Evolutionary conservation across 768 basidiomycete species (phyloP).

Genomic region (Tricholoma saponaceum): DNA sequence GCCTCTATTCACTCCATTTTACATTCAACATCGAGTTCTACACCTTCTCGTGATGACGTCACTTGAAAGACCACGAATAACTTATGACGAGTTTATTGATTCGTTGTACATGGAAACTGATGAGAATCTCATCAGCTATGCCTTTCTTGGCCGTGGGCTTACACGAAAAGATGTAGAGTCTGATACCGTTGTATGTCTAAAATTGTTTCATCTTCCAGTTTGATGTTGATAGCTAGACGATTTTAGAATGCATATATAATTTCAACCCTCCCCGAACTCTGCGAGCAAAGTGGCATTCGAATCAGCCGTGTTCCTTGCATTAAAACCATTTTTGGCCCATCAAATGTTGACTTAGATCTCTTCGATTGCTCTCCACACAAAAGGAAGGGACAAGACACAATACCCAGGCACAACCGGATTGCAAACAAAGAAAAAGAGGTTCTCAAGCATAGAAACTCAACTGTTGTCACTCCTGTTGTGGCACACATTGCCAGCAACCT

Average conservation of each 20-base stretch:
- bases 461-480: constrained; percentile 45
- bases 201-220: not conserved
- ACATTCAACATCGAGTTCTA: constrained; percentile 44
- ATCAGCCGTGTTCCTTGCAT: constrained; percentile 42
- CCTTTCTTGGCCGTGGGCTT: not conserved
- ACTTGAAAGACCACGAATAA: constrained; percentile 28
- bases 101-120: constrained; percentile 25
- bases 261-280: constrained; percentile 35
- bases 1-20: constrained; percentile 43
- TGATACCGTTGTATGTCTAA: constrained; percentile 41
- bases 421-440: constrained; percentile 20
- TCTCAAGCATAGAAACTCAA: constrained; percentile 25
- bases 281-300: constrained; percentile 18
- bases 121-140: constrained; percentile 12
- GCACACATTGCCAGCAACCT: constrained; percentile 41
- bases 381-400: constrained; percentile 5
- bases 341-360: constrained; percentile 18
- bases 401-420: constrained; percentile 18
- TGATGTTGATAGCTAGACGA: not conserved
- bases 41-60: constrained; percentile 42
- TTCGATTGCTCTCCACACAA: not conserved
- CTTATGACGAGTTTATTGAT: constrained; percentile 35
- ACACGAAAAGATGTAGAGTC: constrained; percentile 29
- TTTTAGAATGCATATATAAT: constrained; percentile 42
- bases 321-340: constrained; percentile 25